Base-by-base conservation (phyloP, 2,329 filamentous ascomycete species). In the Aphanocladium album region DNA sequence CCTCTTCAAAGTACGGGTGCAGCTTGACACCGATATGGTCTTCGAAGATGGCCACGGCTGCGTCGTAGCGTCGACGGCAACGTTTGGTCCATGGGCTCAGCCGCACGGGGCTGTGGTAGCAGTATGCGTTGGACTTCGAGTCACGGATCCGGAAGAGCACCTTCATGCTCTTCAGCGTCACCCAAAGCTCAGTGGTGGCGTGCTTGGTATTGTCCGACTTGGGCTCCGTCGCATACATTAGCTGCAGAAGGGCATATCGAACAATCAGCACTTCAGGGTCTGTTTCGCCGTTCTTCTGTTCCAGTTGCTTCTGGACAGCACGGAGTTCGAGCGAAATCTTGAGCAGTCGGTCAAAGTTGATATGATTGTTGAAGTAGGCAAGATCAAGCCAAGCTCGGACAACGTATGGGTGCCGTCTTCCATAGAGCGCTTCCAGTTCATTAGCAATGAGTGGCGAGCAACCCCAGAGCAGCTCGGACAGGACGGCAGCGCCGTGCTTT, bases 401-500 rank as follows among this genome's bases (percentile, higher is more conserved):
- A 35, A 78, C 76, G 60, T 78, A 78, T 8, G 77, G 77, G 57
- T 79, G 76, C 4, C 71, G 71, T 33, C 74, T 71, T 19, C 76
- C 72, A 62, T 79, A 78, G 30, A 78, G 77, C 33, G 75, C 74
- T 57, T 79, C 77, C 19, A 79, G 65, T 63, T 79, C 77, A 54
- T 79, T 76, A 1, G 76, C 75, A 61, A 79, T 73, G 2, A 73
- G 72, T 2, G 76, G 73, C 39, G 75, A 71, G 54, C 75, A 76
- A 43, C 68, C 71, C 75, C 76, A 77, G 2, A 79, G 66, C 14
- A 79, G 65, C 57, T 79, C 76, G 5, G 77, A 79, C n/a, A 79
- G 66, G 9, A 74, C 77, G 2, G 65, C 66, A 8, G 77, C 69
- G 2, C 77, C 77, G 61, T 79, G 76, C 46, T 77, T 78, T 61